Conservation (phyloP, 2,329 filamentous ascomycete species). For the Tolypocladium tropicale region DNA sequence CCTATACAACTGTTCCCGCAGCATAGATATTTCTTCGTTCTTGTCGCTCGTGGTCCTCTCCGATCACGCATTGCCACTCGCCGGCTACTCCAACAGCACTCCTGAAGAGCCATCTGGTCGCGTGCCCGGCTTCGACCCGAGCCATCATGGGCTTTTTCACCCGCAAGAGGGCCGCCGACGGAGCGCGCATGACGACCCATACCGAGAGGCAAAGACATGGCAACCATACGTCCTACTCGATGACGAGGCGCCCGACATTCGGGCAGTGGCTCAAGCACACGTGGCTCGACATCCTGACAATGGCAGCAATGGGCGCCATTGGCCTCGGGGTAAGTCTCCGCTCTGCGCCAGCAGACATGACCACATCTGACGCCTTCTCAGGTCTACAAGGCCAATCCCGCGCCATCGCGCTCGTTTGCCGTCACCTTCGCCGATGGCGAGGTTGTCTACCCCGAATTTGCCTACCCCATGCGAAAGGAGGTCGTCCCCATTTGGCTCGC, state of each 20-base stretch:
- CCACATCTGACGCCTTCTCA: constrained; percentile 12
- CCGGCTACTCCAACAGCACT: not conserved
- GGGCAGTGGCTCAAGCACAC: constrained; percentile 61
- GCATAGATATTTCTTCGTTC: no score
- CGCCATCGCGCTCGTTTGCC: constrained; percentile 48
- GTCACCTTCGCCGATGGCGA: constrained; percentile 56
- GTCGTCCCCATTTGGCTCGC: constrained; percentile 64
- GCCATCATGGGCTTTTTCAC: not conserved
- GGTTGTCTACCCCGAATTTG: constrained; percentile 60
- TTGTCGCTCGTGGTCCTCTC: not conserved
- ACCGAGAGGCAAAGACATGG: not conserved
- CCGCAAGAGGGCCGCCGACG: not conserved
- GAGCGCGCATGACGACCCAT: not conserved
- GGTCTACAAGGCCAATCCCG: constrained; percentile 55
- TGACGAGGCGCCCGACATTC: constrained; percentile 46
- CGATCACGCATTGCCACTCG: not conserved
- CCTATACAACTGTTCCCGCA: no score
- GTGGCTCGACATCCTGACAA: constrained; percentile 58
- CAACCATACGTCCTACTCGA: constrained; percentile 21
- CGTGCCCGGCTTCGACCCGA: not conserved
- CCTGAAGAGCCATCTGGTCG: not conserved
- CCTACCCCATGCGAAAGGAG: constrained; percentile 59
- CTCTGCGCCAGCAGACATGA: not conserved
- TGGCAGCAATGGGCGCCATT: constrained; percentile 53
- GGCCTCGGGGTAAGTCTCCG: constrained; percentile 50